Base-by-base conservation (phyloP, 192 early-diverging fungal species). In the Backusella macrospora region DNA sequence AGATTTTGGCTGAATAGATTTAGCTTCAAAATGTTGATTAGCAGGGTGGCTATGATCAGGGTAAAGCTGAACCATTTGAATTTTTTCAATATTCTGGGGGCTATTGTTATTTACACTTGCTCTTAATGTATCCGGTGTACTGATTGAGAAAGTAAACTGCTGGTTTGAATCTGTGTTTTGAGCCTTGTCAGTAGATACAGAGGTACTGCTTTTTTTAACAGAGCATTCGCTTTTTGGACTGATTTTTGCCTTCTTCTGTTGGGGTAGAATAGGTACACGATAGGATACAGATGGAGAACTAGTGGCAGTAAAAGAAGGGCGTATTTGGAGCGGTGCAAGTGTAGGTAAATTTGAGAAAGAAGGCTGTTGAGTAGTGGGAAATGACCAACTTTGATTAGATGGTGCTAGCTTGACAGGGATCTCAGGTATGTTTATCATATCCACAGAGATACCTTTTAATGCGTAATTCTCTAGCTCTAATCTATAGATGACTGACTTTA, bases 401-500 rank as follows among this genome's bases (percentile, higher is more conserved):
- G 52, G 9, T 59, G 21, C 52, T 26, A 4, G 16, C 26, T 46
- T 46, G 45, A 12, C 12, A 46, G 52, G 52, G 6, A 42, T 1
- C 18, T 42, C 37, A 9, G 65, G 2, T 38, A 21, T 66, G 21
- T 39, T 12, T 6, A 43, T 38, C 38, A 66, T 40, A 66, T 66
- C 9, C 15, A 40, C 40, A 7, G 65, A 43, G 39, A 66, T 37
- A 13, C 38, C 37, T 5, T 39, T 39, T 23, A 66, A 26, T 66
- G 83, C 70, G 55, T 79, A 81, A 71, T 86, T 87, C 63, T 87
- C 86, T 0, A 82, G 72, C 67, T 87, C 81, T 38, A 89, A 74
- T 66, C 84, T 82, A 72, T 81, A 77, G 23, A 89, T 83, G 37
- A 86, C 65, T 21, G 80, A 55, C 42, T 82, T 83, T 18, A 89